Conservation (phyloP, 2,329 filamentous ascomycete species). For the Pseudogymnoascus sp. region DNA sequence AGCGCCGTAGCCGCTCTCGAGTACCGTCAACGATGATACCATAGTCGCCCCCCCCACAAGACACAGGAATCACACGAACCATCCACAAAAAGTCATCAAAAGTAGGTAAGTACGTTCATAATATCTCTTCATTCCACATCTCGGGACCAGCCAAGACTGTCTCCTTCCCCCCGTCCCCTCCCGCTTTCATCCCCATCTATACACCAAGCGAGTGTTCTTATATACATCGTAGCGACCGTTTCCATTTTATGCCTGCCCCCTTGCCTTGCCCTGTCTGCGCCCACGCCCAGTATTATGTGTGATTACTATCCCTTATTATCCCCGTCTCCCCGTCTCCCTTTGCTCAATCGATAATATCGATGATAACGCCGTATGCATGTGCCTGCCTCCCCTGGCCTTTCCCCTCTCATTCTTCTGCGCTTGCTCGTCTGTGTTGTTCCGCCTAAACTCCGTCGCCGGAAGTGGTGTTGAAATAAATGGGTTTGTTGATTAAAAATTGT, state of each 20-base stretch:
- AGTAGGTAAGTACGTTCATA: not conserved
- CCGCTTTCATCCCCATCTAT: not conserved
- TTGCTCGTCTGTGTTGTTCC: too few species aligned
- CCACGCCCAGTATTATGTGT: not conserved
- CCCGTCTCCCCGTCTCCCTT: not conserved
- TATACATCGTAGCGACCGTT: not conserved
- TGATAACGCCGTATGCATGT: not conserved
- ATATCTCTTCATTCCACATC: not conserved
- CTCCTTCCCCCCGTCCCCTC: not conserved
- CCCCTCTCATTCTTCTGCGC: not conserved
- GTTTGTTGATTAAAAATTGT: not conserved
- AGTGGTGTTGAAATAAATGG: not conserved
- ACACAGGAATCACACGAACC: too few species aligned
- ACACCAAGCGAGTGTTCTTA: not conserved
- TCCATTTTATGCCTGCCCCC: not conserved
- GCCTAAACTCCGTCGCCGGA: too few species aligned
- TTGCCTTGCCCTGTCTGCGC: not conserved
- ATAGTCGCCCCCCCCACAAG: too few species aligned
- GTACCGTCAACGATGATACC: too few species aligned
- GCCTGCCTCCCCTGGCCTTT: not conserved
- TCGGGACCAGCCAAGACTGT: not conserved
- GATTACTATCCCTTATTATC: not conserved
- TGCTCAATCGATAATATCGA: not conserved
- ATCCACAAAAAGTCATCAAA: not conserved
- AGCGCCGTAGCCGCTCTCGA: too few species aligned